Base-by-base conservation (phyloP, 768 basidiomycete genomes). In the Paxillus ammoniavirescens region DNA sequence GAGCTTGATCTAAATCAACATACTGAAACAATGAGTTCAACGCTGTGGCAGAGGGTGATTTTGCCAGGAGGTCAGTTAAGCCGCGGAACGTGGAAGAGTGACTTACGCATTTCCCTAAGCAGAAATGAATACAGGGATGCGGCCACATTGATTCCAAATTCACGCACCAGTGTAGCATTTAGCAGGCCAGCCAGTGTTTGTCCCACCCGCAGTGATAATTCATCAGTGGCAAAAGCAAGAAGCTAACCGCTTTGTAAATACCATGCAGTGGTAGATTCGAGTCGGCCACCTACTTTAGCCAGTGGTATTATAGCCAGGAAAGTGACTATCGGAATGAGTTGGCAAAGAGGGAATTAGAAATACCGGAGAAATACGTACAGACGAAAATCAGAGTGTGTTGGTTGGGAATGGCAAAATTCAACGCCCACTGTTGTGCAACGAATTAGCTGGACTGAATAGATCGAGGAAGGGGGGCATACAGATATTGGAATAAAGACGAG, bases 231-330 rank as follows among this genome's bases (percentile, higher is more conserved):
- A 63, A 92, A 93, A 1, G 85, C 87, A 2, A 93, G 77, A 5
- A 93, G 70, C 87, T 90, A 52, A 2, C 31, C 44, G 37, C 46
- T 18, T 18, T 8, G 30, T 62, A 17, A 56, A 59, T 12, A 55
- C 31, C 7, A 26, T 6, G 37, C 8, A 17, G 31, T 5, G 33
- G 46, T n/a, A 8, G 7, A 28, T 1, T 30, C 30, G 21, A 35
- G 35, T 33, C 12, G 26, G 12, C 9, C 1, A 30, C 48, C 26
- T 40, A 87, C 87, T 72, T 91, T 90, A 38, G 91, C 91, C 5
- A 93, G 76, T 6, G 92, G 92, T 55, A 94, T 81, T 53, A 94
- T 94, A 8, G 92, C 83, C 41, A 91, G 70, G 65, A 93, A 91
- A 1, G 84, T 82, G 63, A 87, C 87, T 90, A 58, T 43, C n/a